Conservation (phyloP, 2,329 filamentous ascomycete species). For the Neonectria hederae region DNA sequence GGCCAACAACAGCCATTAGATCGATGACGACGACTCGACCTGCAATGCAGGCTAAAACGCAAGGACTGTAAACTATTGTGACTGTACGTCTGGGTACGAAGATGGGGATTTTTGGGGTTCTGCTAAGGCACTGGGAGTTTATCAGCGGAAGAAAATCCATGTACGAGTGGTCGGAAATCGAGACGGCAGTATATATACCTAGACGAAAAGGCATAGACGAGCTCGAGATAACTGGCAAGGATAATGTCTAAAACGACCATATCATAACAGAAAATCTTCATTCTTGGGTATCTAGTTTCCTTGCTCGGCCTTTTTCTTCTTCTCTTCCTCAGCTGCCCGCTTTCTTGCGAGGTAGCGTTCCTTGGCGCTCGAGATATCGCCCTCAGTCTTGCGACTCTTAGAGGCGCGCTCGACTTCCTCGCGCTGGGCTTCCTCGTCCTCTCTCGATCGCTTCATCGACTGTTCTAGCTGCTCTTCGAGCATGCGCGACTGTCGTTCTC, state of each 20-base stretch:
- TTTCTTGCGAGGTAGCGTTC: constrained; percentile 84
- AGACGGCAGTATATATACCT: constrained; percentile 18
- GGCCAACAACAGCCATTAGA: constrained; percentile 43
- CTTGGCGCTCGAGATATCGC: constrained; percentile 79
- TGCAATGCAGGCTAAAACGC: constrained; percentile 4
- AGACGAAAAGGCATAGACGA: constrained; percentile 34
- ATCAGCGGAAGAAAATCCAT: constrained; percentile 8
- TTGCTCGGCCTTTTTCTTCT: constrained; percentile 57
- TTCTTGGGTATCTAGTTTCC: constrained; percentile 45
- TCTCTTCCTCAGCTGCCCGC: constrained; percentile 75
- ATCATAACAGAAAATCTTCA: constrained; percentile 29
- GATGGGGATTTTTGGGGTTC: constrained; percentile 1
- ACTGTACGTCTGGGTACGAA: constrained; percentile 26
- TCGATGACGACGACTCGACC: constrained; percentile 11
- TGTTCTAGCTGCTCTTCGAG: constrained; percentile 80
- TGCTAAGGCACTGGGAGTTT: neutral
- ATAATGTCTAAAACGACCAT: constrained; percentile 32
- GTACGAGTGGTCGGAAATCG: constrained; percentile 18
- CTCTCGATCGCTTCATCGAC: constrained; percentile 74
- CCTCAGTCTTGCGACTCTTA: constrained; percentile 82
- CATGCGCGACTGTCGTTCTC: constrained; percentile 82
- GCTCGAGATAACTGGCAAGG: constrained; percentile 23
- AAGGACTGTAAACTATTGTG: constrained; percentile 43
- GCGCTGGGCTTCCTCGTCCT: constrained; percentile 73
- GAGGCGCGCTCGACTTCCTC: constrained; percentile 69